These are phyloP conservation scores for Catunica adiposa DNA, from an alignment of 2,329 filamentous ascomycete genomes.

Conservation along the genomic window DNA sequence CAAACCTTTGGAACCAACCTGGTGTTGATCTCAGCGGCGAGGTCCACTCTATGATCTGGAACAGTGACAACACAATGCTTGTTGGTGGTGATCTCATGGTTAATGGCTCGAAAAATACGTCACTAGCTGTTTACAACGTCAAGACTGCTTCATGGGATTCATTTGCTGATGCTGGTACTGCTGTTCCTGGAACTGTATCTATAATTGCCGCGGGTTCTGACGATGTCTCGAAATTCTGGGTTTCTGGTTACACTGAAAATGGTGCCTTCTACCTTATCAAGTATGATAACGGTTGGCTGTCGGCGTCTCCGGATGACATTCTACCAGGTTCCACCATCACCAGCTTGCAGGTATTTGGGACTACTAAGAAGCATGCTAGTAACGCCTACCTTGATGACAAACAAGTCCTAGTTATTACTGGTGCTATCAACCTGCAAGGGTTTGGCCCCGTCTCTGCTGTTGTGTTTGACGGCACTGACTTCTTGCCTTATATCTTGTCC, in stretches of 20 bases:
- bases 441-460: constrained; percentile 76
- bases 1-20: constrained; percentile 63
- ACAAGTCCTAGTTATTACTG: constrained; percentile 69
- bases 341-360: constrained; percentile 64
- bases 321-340: constrained; percentile 51
- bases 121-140: constrained; percentile 57
- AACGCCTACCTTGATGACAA: constrained; percentile 47
- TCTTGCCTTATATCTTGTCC: constrained; percentile 68
- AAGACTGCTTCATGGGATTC: constrained; percentile 48
- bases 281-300: constrained; percentile 53
- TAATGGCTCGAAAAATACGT: constrained; percentile 42
- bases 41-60: constrained; percentile 61
- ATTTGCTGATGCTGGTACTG: constrained; percentile 40
- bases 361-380: constrained; percentile 50
- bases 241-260: constrained; percentile 49
- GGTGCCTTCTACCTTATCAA: constrained; percentile 65
- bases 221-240: constrained; percentile 63
- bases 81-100: constrained; percentile 62
- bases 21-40: constrained; percentile 55
- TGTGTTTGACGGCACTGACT: constrained; percentile 67
- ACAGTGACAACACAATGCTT: constrained; percentile 51
- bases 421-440: constrained; percentile 55
- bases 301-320: constrained; percentile 44
- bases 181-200: constrained; percentile 63
- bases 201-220: constrained; percentile 58